phyloP scores from a whole-genome alignment of 768 basidiomycete species.

The Sarcodon sp. region DNA sequence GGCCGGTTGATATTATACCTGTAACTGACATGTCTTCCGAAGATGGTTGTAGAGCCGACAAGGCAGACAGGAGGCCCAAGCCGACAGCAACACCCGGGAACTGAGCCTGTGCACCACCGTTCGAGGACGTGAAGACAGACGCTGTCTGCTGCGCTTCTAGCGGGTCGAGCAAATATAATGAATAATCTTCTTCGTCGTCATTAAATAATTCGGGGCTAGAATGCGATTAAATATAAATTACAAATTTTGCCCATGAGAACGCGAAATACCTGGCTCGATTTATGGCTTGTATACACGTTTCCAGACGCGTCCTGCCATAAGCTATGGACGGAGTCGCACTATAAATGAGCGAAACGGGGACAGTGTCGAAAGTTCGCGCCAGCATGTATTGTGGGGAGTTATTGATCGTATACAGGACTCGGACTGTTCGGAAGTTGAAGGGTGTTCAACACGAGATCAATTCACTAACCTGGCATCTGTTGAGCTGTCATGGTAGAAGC shows the following conservation, averaged over 20 bases:
- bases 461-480: background rate
- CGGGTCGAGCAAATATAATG: background rate
- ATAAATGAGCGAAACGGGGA: background rate
- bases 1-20: background rate
- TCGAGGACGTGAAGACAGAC: background rate
- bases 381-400: background rate
- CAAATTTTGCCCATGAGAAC: too few species aligned
- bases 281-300: background rate
- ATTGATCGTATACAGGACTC: background rate
- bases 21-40: background rate
- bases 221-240: background rate
- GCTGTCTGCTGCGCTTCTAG: background rate
- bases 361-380: background rate
- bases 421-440: background rate
- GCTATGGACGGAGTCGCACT: background rate
- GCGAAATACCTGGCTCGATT: background rate
- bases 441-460: background rate
- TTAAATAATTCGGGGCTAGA: background rate
- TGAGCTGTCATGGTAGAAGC: background rate
- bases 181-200: background rate
- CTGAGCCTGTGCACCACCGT: background rate
- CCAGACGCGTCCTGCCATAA: background rate
- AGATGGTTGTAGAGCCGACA: background rate
- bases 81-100: background rate
- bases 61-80: background rate